Base-by-base conservation (phyloP, 805 yeast genomes). In the Hanseniaspora taiwanica region DNA sequence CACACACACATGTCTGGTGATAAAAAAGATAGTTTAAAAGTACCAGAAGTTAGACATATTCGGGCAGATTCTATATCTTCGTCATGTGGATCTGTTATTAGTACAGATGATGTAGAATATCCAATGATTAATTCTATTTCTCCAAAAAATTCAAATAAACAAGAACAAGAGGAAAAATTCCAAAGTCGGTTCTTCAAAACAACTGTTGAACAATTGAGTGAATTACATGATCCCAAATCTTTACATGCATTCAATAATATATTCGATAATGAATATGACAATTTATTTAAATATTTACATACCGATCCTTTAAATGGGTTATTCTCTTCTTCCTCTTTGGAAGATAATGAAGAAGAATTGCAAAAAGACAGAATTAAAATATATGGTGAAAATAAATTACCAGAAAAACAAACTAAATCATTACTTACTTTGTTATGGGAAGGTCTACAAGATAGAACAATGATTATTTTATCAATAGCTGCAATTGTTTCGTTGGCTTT, bases 381-480 rank as follows among this genome's bases (percentile, higher is more conserved):
- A 5, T 91, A 73, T 56, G 95, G 94, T 19, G 62, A 58, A 14
- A 91, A 91, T 55, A 58, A 53, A 19, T 58, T 91, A 16, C 97
- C 97, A 0, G 78, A 73, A 42, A 72, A 72, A 48, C 65, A 72
- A n/a, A 69, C 79, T 8, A 83, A 81, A 53, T 66, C 84, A 1
- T 78, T 91, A 46, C 62, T 78, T 35, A 51, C 56, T 44, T 66
- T 91, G 32, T 78, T 91, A 48, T 75, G 72, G 65, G 83, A 81
- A 50, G 96, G 96, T 3, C 63, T 91, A 63, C 78, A 87, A 44
- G 99, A 91, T 59, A 84, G 86, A 59, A 93, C 91, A 17, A 69
- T 93, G 58, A 78, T 91, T 41, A 64, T 93, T 48, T 68, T 91
- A 50, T 66, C 83, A 2, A 68, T 82, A 2, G 96, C 96, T 0